Evolutionary conservation across 1,284 basidiomycete genomes (phyloP).

Genomic region (Cystobasidiaceae sp.): DNA sequence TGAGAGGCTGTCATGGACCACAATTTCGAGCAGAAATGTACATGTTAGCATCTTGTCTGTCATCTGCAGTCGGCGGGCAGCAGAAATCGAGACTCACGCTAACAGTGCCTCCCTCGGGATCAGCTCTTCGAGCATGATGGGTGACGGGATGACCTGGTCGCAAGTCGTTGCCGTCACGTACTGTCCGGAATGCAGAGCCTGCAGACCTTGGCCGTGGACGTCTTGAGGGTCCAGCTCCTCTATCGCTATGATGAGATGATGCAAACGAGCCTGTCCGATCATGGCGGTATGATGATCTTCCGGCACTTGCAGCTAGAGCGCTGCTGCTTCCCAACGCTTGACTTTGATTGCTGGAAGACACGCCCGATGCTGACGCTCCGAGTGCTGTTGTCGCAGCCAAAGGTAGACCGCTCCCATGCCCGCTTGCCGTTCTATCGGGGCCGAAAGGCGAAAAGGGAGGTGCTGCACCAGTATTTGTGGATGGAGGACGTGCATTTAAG

Average conservation of each 20-base stretch:
- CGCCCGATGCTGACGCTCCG: too few species aligned
- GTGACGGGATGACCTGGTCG: background rate
- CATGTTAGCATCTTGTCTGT: background rate
- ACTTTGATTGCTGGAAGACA: too few species aligned
- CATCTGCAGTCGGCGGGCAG: background rate
- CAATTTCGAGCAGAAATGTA: background rate
- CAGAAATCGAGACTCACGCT: slow-evolving; percentile 4
- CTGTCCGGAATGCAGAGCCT: slow-evolving; percentile 17
- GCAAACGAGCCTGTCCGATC: background rate
- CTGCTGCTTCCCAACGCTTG: too few species aligned
- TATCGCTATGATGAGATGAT: background rate
- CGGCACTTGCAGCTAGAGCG: background rate
- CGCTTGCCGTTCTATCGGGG: too few species aligned
- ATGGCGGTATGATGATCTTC: background rate
- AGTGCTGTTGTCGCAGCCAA: too few species aligned
- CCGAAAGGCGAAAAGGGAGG: too few species aligned
- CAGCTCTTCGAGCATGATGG: slow-evolving; percentile 4
- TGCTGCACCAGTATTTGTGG: background rate
- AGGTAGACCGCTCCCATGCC: too few species aligned
- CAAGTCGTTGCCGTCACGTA: background rate
- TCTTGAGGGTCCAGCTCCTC: background rate
- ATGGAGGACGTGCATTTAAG: too few species aligned
- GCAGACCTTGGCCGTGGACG: slow-evolving; percentile 12
- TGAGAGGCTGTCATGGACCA: slow-evolving; percentile 63
- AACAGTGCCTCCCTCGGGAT: slow-evolving; percentile 27